phyloP scores from a whole-genome alignment of 352 stramenopile genomes.

The Phytopythium vexans region DNA sequence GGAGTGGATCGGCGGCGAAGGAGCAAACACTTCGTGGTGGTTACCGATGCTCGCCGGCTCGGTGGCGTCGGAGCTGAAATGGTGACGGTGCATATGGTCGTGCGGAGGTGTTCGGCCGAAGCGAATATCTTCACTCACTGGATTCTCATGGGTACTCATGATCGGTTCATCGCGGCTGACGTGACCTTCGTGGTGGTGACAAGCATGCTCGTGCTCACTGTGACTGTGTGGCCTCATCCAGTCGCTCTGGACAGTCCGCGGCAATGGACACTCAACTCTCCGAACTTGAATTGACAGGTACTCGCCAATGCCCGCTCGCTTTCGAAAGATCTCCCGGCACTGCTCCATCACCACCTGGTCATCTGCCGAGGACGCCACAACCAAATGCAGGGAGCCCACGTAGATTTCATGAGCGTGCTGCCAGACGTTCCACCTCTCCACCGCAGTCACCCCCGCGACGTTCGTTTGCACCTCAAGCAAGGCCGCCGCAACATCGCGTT shows the following conservation, averaged over 20 bases:
- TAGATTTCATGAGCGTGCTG: conserved; percentile 59
- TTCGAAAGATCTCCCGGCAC: conserved; percentile 43
- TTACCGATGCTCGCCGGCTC: too few relatives aligned
- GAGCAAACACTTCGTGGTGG: too few relatives aligned
- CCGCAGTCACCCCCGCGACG: conserved; percentile 36
- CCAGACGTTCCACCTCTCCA: conserved; percentile 77
- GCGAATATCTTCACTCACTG: conserved; percentile 46
- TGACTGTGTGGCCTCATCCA: background rate
- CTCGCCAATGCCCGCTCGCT: conserved; percentile 32
- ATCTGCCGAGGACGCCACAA: conserved; percentile 38
- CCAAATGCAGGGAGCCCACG: conserved; percentile 58
- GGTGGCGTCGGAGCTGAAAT: background rate
- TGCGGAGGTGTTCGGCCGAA: background rate
- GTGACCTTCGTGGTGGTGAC: conserved; percentile 10
- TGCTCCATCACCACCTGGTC: conserved; percentile 58
- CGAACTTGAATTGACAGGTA: conserved; percentile 54
- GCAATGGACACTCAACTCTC: background rate
- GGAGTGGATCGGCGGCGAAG: too few relatives aligned
- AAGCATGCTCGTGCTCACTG: conserved; percentile 11
- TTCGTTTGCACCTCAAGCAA: conserved; percentile 42
- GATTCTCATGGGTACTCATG: conserved; percentile 69
- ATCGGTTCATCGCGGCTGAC: conserved; percentile 18
- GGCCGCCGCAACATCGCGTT: conserved; percentile 36
- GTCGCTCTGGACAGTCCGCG: too few relatives aligned
- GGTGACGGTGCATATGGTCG: background rate